phyloP scores from a whole-genome alignment of 805 yeast species.

The Millerozyma miso region DNA sequence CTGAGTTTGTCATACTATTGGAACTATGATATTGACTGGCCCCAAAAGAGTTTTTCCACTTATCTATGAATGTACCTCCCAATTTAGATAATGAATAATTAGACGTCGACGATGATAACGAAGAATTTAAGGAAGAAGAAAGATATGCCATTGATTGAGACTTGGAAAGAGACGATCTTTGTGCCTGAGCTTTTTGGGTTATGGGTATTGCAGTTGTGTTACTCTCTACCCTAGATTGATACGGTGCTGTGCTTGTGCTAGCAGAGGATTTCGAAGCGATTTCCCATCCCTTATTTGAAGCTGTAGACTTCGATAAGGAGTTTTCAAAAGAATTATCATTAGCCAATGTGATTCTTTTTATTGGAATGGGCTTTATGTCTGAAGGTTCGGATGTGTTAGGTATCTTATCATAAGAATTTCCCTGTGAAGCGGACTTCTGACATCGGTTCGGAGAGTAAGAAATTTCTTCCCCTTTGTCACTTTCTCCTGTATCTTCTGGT shows the following conservation, averaged over 20 bases:
- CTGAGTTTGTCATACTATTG: not conserved
- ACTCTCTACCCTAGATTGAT: conserved; percentile 12
- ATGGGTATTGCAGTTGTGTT: conserved; percentile 18
- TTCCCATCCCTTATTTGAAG: conserved; percentile 45
- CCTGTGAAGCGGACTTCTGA: not conserved
- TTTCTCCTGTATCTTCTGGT: not conserved
- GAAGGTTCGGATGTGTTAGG: not conserved
- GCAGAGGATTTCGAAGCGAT: conserved; percentile 36
- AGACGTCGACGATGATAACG: conserved; percentile 33
- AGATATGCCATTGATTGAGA: conserved; percentile 37
- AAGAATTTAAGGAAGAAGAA: conserved; percentile 38
- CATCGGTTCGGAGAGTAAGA: not conserved
- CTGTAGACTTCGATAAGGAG: conserved; percentile 18
- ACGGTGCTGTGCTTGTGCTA: conserved; percentile 17
- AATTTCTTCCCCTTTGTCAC: not conserved
- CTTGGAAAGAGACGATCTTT: conserved; percentile 33
- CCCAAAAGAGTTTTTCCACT: conserved; percentile 37
- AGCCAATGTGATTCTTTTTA: conserved; percentile 8
- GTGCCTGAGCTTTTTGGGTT: conserved; percentile 11
- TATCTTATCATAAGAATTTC: not conserved
- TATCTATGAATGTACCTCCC: conserved; percentile 42
- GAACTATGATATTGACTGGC: not conserved
- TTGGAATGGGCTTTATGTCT: conserved; percentile 9
- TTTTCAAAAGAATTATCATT: conserved; percentile 20
- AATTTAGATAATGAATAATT: conserved; percentile 37